Percentiles rank a stretch among this genome's conserved stretches.
Evolutionary conservation across 495 filamentous ascomycete genomes (phyloP).

Genomic region (Podospora sp.): DNA sequence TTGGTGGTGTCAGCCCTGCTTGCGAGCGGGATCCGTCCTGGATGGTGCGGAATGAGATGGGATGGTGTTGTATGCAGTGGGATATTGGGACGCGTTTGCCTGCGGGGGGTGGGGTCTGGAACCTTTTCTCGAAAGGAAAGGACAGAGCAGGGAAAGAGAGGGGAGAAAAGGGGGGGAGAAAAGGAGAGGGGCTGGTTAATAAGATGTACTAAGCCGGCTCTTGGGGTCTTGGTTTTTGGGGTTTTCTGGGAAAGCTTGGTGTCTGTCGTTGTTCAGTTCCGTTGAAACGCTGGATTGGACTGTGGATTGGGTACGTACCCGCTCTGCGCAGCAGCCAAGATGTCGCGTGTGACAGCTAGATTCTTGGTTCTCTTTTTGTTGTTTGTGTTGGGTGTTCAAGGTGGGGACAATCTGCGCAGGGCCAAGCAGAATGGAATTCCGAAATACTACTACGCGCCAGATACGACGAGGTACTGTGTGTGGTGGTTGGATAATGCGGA

Average conservation of each 20-base stretch:
- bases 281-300: no score
- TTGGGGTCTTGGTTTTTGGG: no score
- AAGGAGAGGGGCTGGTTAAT: not conserved
- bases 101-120: not conserved
- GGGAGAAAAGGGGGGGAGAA: not conserved
- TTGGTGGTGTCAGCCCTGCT: not conserved
- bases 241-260: no score
- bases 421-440: slow-evolving; percentile 6
- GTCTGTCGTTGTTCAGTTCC: no score
- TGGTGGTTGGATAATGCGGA: slow-evolving; percentile 14
- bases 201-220: not conserved
- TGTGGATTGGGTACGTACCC: no score
- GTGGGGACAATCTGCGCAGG: not conserved
- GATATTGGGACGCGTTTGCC: not conserved
- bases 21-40: no score
- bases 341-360: not conserved
- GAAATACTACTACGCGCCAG: slow-evolving; percentile 3
- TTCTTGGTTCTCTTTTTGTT: not conserved
- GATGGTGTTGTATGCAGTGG: not conserved
- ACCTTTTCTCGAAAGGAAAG: not conserved
- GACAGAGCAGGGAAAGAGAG: not conserved
- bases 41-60: not conserved
- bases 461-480: slow-evolving; percentile 5
- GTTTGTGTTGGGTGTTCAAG: not conserved
- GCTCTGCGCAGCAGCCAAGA: no score